Percentiles rank a stretch among this genome's conserved stretches.
Conservation (phyloP, 169 alveolate species). For the Cardiosporidium cionae region DNA sequence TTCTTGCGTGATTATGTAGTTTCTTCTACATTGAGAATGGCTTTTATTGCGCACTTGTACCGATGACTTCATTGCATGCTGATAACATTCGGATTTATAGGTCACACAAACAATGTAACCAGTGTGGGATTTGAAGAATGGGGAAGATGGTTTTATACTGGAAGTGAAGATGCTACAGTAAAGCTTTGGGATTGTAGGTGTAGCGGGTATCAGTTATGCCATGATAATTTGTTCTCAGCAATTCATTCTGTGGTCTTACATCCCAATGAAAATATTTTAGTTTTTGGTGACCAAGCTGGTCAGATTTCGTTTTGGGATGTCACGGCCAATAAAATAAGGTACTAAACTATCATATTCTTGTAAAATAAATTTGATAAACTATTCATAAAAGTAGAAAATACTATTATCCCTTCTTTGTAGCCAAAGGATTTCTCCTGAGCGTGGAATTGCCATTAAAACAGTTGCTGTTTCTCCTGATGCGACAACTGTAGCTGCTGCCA, state of each 20-base stretch:
- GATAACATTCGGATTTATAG: conserved; percentile 10
- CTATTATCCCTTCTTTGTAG: too few species aligned
- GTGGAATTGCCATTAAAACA: conserved; percentile 1
- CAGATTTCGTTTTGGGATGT: conserved; percentile 48
- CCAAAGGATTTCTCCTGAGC: not conserved
- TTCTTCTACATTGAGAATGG: not conserved
- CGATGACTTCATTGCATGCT: not conserved
- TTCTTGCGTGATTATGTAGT: not conserved
- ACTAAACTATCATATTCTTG: not conserved
- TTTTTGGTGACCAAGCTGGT: conserved; percentile 59
- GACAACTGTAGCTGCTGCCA: not conserved
- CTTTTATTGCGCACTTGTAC: not conserved
- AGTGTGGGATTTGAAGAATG: conserved; percentile 55
- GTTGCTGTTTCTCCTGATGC: conserved; percentile 1
- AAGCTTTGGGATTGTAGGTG: conserved; percentile 58
- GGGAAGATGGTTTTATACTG: conserved; percentile 52
- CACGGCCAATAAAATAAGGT: conserved; percentile 16
- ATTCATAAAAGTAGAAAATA: too few species aligned
- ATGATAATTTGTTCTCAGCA: conserved; percentile 30
- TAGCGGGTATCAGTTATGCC: conserved; percentile 35
- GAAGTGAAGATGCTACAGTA: conserved; percentile 58
- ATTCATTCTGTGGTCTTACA: conserved; percentile 53
- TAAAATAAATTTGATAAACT: too few species aligned
- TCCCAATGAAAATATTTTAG: conserved; percentile 56
- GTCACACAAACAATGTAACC: conserved; percentile 52